These are phyloP conservation scores for Puccinia novopanici DNA, from an alignment of 1,284 basidiomycete species.

Conservation along the genomic window DNA sequence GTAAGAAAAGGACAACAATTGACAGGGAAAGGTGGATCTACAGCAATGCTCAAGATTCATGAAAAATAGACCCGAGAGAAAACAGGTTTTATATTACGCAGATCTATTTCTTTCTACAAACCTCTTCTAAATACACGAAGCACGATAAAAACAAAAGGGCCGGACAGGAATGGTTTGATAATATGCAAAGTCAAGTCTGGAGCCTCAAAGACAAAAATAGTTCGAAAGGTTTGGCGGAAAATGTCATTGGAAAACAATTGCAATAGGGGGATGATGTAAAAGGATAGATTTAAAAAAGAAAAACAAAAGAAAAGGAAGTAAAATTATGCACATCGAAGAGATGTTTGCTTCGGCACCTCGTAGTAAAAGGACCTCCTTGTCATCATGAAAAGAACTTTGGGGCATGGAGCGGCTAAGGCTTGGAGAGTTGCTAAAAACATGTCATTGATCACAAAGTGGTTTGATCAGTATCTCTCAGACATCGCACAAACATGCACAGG, in stretches of 20 bases:
- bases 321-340: background rate
- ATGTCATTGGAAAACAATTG: background rate
- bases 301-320: too few relatives aligned
- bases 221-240: background rate
- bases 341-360: background rate
- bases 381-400: background rate
- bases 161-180: too few relatives aligned
- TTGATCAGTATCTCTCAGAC: background rate
- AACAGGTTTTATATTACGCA: too few relatives aligned
- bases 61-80: too few relatives aligned
- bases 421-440: constrained; percentile 23
- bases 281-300: too few relatives aligned
- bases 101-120: too few relatives aligned
- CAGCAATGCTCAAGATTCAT: too few relatives aligned
- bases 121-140: too few relatives aligned
- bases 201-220: constrained; percentile 2
- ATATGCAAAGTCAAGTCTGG: too few relatives aligned
- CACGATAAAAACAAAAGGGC: too few relatives aligned
- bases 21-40: too few relatives aligned
- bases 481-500: background rate
- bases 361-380: background rate
- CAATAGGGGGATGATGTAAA: background rate
- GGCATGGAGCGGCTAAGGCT: background rate
- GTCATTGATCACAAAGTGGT: background rate
- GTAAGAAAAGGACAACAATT: too few relatives aligned